Conservation (phyloP, 2,329 filamentous ascomycete genomes). For the Colletotrichum sp. region DNA sequence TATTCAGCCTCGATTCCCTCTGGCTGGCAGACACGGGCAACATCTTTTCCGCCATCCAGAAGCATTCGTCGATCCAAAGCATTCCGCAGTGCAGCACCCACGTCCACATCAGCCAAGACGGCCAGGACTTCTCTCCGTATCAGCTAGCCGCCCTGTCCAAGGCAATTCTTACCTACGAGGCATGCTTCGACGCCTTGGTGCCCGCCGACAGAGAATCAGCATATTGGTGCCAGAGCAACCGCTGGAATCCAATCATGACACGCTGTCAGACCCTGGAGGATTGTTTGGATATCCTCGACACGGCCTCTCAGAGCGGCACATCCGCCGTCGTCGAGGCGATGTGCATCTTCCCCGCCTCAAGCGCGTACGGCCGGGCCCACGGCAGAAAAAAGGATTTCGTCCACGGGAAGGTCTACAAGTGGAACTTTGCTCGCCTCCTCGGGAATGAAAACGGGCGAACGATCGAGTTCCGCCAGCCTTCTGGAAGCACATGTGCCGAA, state of each 20-base stretch:
- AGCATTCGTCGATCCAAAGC: constrained; percentile 26
- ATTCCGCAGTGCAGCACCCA: constrained; percentile 40
- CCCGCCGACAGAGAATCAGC: constrained; percentile 24
- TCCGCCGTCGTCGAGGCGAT: constrained; percentile 31
- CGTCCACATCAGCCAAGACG: constrained; percentile 36
- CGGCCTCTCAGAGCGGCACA: constrained; percentile 3
- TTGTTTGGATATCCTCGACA: constrained; percentile 30
- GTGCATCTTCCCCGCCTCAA: constrained; percentile 35
- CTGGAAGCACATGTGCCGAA: constrained; percentile 32
- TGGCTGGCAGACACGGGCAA: constrained; percentile 33
- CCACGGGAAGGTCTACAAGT: constrained; percentile 44
- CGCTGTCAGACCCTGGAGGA: constrained; percentile 16
- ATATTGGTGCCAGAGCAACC: constrained; percentile 43
- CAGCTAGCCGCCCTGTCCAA: constrained; percentile 35
- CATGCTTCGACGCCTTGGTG: constrained; percentile 36
- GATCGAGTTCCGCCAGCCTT: constrained; percentile 43
- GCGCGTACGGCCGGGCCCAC: constrained; percentile 33
- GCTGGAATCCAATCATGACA: constrained; percentile 29
- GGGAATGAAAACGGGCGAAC: constrained; percentile 23
- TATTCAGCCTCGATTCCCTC: constrained; percentile 30
- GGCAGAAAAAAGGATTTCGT: constrained; percentile 38
- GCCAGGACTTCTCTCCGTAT: constrained; percentile 12
- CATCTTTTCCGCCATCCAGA: constrained; percentile 34
- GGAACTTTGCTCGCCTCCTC: constrained; percentile 39
- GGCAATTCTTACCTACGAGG: constrained; percentile 37